Evolutionary conservation across 2,329 filamentous ascomycete genomes (phyloP), one percentile per base, ranked within the genome.

Genomic region (Periconia sp.): DNA sequence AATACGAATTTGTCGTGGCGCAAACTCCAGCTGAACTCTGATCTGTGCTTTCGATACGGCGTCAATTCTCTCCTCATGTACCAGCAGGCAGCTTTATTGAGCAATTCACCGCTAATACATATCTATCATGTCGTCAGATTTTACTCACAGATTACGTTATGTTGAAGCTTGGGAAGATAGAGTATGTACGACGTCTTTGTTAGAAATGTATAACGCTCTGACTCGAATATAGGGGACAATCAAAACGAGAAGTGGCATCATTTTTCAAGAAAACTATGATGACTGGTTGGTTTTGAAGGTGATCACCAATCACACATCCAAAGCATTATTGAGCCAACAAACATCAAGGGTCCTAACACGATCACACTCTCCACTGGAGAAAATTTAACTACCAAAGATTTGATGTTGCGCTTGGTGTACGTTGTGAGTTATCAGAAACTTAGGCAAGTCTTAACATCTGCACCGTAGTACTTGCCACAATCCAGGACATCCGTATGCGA

Each of bases 221-320:
- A 18, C 37, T 41, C 23, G 23, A 27, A 27, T 27, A 3, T 33
- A 49, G 47, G 37, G 47, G 30, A 20, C 11, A n/a, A 30, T 31
- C 30, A 7, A 42, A 31, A 31, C 23, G 30, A 17, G 47, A 9
- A 31, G 23, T 31, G 47, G 47, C 3, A n/a, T 43, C 11, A 13
- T 49, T 8, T 37, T 23, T 8, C 41, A 49, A 18, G 37, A 49
- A 2, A 27, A 43, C 17, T 31, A 42, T 13, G 40, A 49, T 8
- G 37, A 49, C 18, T 49, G 47, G 47, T 23, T 42, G 18, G n/a
- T 10, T 15, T 33, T 43, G 18, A 49, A 43, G 27, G 47, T 49
- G 41, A n/a, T 14, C 11, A 19, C 10, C 10, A 37, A 37, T 37
- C 13, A 37, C 15, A 18, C 14, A n/a, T 2, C n/a, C 10, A 23